Conservation (phyloP, 1,284 basidiomycete genomes). For the Phellinidium pouzarii region DNA sequence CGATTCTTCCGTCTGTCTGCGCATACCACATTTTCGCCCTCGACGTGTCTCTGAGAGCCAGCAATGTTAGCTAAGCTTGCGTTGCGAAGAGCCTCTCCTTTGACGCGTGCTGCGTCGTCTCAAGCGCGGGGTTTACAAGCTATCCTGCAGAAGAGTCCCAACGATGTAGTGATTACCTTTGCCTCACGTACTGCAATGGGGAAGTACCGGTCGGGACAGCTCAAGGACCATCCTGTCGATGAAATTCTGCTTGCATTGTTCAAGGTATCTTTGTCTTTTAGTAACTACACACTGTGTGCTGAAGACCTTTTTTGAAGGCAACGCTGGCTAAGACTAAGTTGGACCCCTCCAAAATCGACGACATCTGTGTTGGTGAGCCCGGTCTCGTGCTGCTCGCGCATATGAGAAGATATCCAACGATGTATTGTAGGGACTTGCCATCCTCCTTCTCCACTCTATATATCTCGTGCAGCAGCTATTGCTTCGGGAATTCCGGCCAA, state of each 20-base stretch:
- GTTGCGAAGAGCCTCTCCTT: conserved; percentile 14
- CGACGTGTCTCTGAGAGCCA: too few relatives aligned
- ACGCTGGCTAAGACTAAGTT: conserved; percentile 41
- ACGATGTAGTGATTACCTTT: conserved; percentile 84
- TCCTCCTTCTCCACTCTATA: conserved; percentile 75
- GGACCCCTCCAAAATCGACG: conserved; percentile 60
- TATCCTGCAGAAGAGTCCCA: conserved; percentile 57
- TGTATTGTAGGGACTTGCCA: conserved; percentile 63
- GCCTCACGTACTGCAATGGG: conserved; percentile 77
- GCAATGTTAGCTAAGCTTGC: conserved; percentile 9
- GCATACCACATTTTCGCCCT: too few relatives aligned
- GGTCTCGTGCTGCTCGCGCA: background rate
- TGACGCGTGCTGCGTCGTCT: conserved; percentile 40
- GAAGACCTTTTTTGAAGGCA: conserved; percentile 31
- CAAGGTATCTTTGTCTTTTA: conserved; percentile 37
- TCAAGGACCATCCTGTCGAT: conserved; percentile 71
- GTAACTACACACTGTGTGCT: background rate
- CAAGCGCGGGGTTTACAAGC: conserved; percentile 35
- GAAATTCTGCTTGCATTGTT: conserved; percentile 65
- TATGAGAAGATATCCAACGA: conserved; percentile 1
- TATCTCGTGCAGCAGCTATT: conserved; percentile 72
- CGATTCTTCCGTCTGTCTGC: too few relatives aligned
- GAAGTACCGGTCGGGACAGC: conserved; percentile 70
- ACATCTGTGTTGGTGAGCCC: conserved; percentile 70
- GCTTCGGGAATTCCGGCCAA: conserved; percentile 75